Conservation (phyloP, 78 protist genomes). For the slime mould (Dictyostelium discoideum) region DNA sequence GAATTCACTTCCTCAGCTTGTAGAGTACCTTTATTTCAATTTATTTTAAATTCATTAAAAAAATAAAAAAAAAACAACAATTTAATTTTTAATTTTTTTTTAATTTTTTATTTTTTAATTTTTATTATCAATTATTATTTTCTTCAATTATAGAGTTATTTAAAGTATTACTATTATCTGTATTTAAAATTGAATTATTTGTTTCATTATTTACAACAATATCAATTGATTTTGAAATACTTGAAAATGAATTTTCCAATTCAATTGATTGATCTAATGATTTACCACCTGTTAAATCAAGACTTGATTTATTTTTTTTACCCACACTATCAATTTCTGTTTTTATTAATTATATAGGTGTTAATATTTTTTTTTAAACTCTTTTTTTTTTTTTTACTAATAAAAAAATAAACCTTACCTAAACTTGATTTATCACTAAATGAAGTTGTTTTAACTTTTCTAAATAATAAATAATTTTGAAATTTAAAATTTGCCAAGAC, state of each 20-base stretch:
- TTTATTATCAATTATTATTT: too few relatives aligned
- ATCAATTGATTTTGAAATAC: background rate
- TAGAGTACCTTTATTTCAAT: slow-evolving; percentile 8
- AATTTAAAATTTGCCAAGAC: background rate
- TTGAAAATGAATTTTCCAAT: background rate
- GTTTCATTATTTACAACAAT: background rate
- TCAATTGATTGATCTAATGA: background rate
- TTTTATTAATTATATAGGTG: background rate
- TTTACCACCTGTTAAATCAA: background rate
- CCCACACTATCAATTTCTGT: background rate
- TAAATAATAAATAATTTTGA: background rate
- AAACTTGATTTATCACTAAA: background rate
- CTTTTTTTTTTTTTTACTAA: background rate
- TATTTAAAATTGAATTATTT: background rate
- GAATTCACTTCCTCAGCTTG: slow-evolving; percentile 21
- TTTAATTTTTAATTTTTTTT: too few relatives aligned
- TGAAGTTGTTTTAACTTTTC: background rate
- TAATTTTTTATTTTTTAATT: too few relatives aligned
- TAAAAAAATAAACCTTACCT: background rate
- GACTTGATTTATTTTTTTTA: background rate
- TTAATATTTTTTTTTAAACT: background rate
- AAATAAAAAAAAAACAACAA: background rate
- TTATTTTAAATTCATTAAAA: background rate
- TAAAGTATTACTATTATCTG: background rate
- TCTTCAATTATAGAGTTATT: background rate